Base-by-base conservation (phyloP, 208 protist species). In the Angomonas ambiguus region DNA sequence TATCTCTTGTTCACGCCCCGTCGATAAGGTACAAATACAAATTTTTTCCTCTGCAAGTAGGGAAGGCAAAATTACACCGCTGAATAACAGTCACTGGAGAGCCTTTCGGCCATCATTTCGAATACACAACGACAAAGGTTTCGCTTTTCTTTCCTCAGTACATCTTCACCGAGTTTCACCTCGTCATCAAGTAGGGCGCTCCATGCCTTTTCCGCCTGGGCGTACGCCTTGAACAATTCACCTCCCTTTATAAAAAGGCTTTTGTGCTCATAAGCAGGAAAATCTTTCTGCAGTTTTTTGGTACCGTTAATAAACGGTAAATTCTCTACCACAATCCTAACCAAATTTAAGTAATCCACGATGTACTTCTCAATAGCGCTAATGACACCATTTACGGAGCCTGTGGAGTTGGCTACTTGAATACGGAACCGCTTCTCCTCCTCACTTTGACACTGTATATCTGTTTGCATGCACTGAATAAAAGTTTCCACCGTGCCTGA, bases 181-280 rank as follows among this genome's bases (percentile, higher is more conserved):
- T 61, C 55, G 1, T 6, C 13, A 10, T 61, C 55, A n/a, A 61
- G 33, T 2, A 28, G 28, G 6, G 20, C 22, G 2, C 41, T 32
- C 55, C 55, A 61, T 41, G 11, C 16, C 27, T 34, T 32, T 4
- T 22, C 55, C 8, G 27, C 25, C 28, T 22, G 2, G 13, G 10
- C 33, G 28, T 61, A 61, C 3, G 22, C 55, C n/a, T 61, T 61
- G 11, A 61, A 61, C 27, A 61, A 32, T n/a, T 61, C 55, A 1
- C 27, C 55, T 34, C 10, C 34, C 49, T 62, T 28, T 24, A 49
- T 16, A 51, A 71, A 71, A 18, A 64, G 22, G 0, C 51, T 41
- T 3, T 57, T 38, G 48, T 71, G 53, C 8, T 71, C 66, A 48
- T 63, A 57, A 0, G 66, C 55, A 6, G 66, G 66, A 10, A 41